These are phyloP conservation scores for Syncephalastrum racemosum DNA, from an alignment of 371 early-diverging fungal species.

Conservation along the genomic window DNA sequence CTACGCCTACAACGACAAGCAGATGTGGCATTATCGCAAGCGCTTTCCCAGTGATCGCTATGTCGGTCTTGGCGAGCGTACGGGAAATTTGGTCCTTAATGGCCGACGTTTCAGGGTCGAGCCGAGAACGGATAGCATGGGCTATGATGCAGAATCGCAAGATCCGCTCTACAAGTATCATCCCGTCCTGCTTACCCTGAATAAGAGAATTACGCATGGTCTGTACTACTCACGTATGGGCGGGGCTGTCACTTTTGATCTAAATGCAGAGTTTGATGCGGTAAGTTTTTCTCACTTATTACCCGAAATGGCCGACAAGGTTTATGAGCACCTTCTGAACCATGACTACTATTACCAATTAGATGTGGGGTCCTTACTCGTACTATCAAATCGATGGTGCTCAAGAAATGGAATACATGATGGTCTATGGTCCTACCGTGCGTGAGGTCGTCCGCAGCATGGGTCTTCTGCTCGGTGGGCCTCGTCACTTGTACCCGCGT, in stretches of 20 bases:
- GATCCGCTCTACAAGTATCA: constrained; percentile 65
- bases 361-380: constrained; percentile 60
- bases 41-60: constrained; percentile 27
- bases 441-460: constrained; percentile 39
- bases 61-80: constrained; percentile 59
- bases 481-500: constrained; percentile 49
- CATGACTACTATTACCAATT: constrained; percentile 16
- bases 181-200: constrained; percentile 19
- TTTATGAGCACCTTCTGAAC: background rate
- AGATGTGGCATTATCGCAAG: constrained; percentile 40
- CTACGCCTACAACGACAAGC: constrained; percentile 37
- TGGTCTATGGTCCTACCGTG: constrained; percentile 54
- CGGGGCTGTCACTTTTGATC: constrained; percentile 30
- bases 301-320: background rate
- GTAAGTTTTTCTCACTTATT: constrained; percentile 19
- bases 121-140: constrained; percentile 51
- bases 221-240: constrained; percentile 50
- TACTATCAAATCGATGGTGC: constrained; percentile 29
- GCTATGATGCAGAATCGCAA: constrained; percentile 53
- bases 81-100: constrained; percentile 45
- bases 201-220: constrained; percentile 38
- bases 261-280: constrained; percentile 49
- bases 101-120: constrained; percentile 52
- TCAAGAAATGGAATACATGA: constrained; percentile 54
- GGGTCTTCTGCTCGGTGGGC: constrained; percentile 41